Conservation (phyloP, 129 eudicot species). For the Helianthus tuberosus region DNA sequence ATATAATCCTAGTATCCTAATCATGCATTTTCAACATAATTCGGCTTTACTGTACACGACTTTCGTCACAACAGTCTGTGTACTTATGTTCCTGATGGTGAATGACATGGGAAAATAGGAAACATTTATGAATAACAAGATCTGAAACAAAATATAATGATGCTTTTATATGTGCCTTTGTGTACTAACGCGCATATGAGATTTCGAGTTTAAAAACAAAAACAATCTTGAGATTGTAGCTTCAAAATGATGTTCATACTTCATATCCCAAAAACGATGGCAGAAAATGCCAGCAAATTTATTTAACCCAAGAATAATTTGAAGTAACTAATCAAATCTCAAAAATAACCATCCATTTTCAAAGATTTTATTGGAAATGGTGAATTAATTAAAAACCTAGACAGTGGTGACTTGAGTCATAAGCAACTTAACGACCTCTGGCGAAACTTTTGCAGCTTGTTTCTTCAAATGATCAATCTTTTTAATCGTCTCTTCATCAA, state of each 20-base stretch:
- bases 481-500: constrained; percentile 60
- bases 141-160: no score
- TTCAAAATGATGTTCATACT: not conserved
- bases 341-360: not conserved
- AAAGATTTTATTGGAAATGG: constrained; percentile 2
- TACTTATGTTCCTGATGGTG: no score
- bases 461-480: constrained; percentile 62
- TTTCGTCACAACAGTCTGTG: no score
- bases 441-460: constrained; percentile 65
- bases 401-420: constrained; percentile 27
- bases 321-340: not conserved
- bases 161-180: not conserved
- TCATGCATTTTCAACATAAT: no score
- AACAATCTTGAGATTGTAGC: not conserved
- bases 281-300: constrained; percentile 5
- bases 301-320: not conserved
- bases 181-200: not conserved
- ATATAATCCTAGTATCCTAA: no score
- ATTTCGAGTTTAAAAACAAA: no score
- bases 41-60: no score
- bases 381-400: constrained; percentile 19
- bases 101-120: no score
- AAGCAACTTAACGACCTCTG: constrained; percentile 70
- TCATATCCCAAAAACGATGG: not conserved
- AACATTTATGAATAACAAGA: not conserved